Evolutionary conservation across 495 filamentous ascomycete genomes (phyloP).

Genomic region (Alectoria sarmentosa): DNA sequence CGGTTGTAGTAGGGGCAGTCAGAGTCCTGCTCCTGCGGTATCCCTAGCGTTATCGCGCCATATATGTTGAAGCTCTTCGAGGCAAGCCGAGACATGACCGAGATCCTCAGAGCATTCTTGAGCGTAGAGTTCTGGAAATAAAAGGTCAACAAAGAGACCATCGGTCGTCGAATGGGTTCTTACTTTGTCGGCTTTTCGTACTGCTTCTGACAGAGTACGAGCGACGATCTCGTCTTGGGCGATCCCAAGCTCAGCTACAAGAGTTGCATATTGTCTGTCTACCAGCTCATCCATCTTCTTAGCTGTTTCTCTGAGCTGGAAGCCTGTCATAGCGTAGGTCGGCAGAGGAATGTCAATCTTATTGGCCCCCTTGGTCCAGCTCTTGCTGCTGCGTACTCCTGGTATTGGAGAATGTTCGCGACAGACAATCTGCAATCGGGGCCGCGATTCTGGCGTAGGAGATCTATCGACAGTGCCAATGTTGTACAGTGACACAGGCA

Average conservation of each 20-base stretch:
- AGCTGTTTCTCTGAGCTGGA: background rate
- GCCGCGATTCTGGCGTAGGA: background rate
- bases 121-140: constrained; percentile 5
- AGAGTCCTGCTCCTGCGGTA: background rate
- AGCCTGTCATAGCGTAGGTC: background rate
- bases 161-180: no score
- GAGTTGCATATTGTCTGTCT: background rate
- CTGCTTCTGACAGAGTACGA: background rate
- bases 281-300: background rate
- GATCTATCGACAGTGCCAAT: background rate
- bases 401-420: background rate
- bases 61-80: constrained; percentile 13
- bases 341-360: background rate
- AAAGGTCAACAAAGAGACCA: no score
- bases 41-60: background rate
- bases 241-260: background rate
- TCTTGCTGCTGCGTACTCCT: background rate
- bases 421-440: background rate
- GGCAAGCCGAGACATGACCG: constrained; percentile 7
- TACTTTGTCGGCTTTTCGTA: background rate
- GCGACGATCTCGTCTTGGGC: constrained; percentile 2
- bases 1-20: background rate
- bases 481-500: background rate
- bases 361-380: background rate
- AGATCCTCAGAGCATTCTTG: constrained; percentile 1